Evolutionary conservation across 345 rosid genomes (phyloP).

Genomic region (Balakata baccata): DNA sequence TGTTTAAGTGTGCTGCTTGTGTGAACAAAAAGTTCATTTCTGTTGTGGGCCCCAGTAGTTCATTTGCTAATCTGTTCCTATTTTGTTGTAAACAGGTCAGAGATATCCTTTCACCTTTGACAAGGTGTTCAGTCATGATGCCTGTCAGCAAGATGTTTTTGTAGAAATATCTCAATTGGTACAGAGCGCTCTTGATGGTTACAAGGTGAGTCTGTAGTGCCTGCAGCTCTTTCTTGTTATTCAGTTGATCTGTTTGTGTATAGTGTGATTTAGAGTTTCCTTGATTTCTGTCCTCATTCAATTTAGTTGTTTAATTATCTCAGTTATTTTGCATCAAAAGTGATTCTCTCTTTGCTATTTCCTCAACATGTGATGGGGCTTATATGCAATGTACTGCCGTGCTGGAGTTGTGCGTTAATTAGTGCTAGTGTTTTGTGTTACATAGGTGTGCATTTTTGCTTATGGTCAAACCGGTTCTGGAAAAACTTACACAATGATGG

Average conservation of each 20-base stretch:
- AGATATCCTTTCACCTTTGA: constrained; percentile 85
- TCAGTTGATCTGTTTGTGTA: not conserved
- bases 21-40: not conserved
- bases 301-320: not conserved
- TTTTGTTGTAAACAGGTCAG: constrained; percentile 48
- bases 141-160: constrained; percentile 85
- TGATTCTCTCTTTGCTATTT: not conserved
- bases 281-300: not conserved
- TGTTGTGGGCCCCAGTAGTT: too few relatives aligned
- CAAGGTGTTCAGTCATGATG: constrained; percentile 79
- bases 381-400: not conserved
- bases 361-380: not conserved
- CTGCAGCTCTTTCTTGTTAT: not conserved
- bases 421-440: constrained; percentile 2
- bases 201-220: constrained; percentile 51
- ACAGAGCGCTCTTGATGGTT: constrained; percentile 97
- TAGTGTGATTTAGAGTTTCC: not conserved
- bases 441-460: constrained; percentile 94
- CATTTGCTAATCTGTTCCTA: constrained; percentile 5
- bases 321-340: not conserved
- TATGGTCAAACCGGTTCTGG: constrained; percentile 99
- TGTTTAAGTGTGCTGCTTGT: not conserved
- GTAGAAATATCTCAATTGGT: constrained; percentile 87
- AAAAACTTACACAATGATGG: constrained; percentile 98
- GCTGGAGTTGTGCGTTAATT: not conserved